Base-by-base conservation (phyloP, 2,329 filamentous ascomycete genomes). In the Nemania bipapillata region DNA sequence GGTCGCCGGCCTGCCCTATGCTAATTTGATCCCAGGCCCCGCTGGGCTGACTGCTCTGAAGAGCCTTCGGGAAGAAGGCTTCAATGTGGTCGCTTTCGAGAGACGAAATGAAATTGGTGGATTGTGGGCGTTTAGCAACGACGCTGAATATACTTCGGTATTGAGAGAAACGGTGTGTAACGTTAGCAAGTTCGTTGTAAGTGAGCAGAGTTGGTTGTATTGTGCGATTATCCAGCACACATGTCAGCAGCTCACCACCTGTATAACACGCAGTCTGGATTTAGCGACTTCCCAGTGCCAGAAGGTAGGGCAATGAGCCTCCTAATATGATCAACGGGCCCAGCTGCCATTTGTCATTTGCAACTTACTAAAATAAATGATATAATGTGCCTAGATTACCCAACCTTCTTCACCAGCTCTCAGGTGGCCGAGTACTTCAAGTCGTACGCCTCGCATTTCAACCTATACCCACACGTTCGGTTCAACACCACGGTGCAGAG, bases 1-100 rank as follows among this genome's bases (percentile, higher is more conserved):
- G 17, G 7, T 32, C 49, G 8, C 9, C 12, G 3, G 11, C 24
- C 28, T 7, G n/a, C 40, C 32, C 22, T 5, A 9, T 49, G 37
- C 52, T 63, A 24, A 54, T 26, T 28, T 30, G 12, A 50, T 22
- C 7, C 15, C 22, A 64, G 61, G 61, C n/a, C 61, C 61, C 15
- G 35, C 53, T 22, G 53, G 61, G 5, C 24, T 58, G n/a, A 64
- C 53, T 28, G 53, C 61, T n/a, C 49, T 83, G 58, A 85, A 85
- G 73, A 81, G 81, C 42, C 69, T 84, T 20, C 71, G 79, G 1
- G 82, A 85, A 64, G 81, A 83, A 73, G 81, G 82, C 8, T 85
- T 83, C 59, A 73, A 83, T 9, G 82, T 79, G 4, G 77, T 79
- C 1, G 83, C 79, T 2, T 84, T 84, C 53, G 83, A 85, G 55